A percentile compares a stretch with the other conserved stretches of the same genome.
These are phyloP conservation scores for Ophiobolus disseminans DNA, from an alignment of 2,329 filamentous ascomycete genomes.

Conservation along the genomic window DNA sequence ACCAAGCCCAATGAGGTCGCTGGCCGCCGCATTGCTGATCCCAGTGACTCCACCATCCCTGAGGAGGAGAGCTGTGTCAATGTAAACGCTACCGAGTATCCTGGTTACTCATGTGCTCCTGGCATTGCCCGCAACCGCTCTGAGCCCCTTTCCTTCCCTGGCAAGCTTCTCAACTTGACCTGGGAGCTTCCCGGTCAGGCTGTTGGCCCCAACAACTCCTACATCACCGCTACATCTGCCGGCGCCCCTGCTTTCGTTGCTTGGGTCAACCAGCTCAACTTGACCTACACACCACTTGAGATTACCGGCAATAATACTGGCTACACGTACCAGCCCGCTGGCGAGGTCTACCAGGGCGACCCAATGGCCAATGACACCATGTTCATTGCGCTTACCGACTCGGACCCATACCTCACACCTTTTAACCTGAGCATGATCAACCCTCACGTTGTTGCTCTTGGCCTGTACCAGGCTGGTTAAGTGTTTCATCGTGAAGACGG, in stretches of 20 bases:
- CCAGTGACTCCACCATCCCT: constrained; percentile 57
- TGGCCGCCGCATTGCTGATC: constrained; percentile 64
- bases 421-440: constrained; percentile 80
- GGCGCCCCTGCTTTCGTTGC: constrained; percentile 69
- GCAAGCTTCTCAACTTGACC: constrained; percentile 71
- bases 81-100: constrained; percentile 59
- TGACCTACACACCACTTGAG: constrained; percentile 64
- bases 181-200: constrained; percentile 75
- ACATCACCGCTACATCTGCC: constrained; percentile 69
- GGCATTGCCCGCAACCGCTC: constrained; percentile 73
- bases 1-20: constrained; percentile 69
- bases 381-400: constrained; percentile 78
- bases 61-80: constrained; percentile 64
- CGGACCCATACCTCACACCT: constrained; percentile 71
- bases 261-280: constrained; percentile 76
- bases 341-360: constrained; percentile 71
- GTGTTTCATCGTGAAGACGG: not conserved
- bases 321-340: constrained; percentile 75
- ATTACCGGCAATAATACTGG: constrained; percentile 68
- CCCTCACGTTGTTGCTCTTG: constrained; percentile 76
- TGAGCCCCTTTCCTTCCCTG: constrained; percentile 75
- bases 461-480: constrained; percentile 80
- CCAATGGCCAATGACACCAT: constrained; percentile 78
- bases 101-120: constrained; percentile 66
- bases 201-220: constrained; percentile 83